These are phyloP conservation scores for Linnemannia zychae DNA, from an alignment of 192 early-diverging fungal genomes.

Conservation along the genomic window DNA sequence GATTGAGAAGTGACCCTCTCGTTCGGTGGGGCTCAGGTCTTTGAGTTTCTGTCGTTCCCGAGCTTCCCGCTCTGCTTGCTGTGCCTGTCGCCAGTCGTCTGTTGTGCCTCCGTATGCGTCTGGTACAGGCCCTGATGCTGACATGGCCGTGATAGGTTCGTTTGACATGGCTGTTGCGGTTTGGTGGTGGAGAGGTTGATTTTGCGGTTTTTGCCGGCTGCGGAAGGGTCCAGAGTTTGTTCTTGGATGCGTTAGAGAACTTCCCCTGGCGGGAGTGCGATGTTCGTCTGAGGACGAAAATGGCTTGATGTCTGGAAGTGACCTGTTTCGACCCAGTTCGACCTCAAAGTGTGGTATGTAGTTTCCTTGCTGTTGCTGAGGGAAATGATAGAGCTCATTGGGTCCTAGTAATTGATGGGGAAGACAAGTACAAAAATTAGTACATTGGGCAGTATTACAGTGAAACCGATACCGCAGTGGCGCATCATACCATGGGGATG, in stretches of 20 bases:
- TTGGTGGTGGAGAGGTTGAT: constrained; percentile 16
- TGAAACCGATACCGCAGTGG: not conserved
- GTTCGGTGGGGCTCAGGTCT: constrained; percentile 21
- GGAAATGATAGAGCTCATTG: not conserved
- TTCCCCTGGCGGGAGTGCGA: constrained; percentile 23
- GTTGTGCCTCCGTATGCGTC: constrained; percentile 46
- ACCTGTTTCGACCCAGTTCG: constrained; percentile 34
- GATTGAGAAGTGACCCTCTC: constrained; percentile 29
- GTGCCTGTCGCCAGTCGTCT: constrained; percentile 47
- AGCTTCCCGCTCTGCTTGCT: constrained; percentile 35
- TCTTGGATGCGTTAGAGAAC: constrained; percentile 36
- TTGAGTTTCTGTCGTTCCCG: constrained; percentile 29
- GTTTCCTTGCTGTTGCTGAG: not conserved
- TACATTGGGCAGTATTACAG: not conserved
- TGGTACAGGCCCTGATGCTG: constrained; percentile 8
- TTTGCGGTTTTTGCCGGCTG: constrained; percentile 29
- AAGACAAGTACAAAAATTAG: not conserved
- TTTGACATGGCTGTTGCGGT: constrained; percentile 24
- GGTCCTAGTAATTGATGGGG: not conserved
- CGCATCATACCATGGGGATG: not conserved
- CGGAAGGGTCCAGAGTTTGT: constrained; percentile 30
- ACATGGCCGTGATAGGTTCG: constrained; percentile 19
- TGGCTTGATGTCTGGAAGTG: constrained; percentile 32
- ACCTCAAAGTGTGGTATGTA: constrained; percentile 11
- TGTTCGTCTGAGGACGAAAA: not conserved